A percentile compares a stretch with the other conserved stretches of the same genome.
Conservation (phyloP, 169 alveolate genomes). For the Theileria parva region DNA sequence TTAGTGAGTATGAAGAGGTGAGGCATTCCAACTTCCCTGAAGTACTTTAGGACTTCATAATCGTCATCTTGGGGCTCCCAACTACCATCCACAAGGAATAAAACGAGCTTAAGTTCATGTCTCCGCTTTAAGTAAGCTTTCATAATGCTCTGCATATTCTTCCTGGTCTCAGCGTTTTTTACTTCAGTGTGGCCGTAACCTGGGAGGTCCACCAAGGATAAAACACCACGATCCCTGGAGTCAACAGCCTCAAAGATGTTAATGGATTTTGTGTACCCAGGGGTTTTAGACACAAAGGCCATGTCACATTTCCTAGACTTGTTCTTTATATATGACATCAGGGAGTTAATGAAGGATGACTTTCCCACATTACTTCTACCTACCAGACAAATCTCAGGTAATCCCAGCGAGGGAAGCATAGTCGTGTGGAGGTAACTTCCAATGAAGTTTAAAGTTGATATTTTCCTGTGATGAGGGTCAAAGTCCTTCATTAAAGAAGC, state of each 20-base stretch:
- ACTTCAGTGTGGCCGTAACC: conserved; percentile 62
- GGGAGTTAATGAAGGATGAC: conserved; percentile 64
- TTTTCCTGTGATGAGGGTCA: conserved; percentile 6
- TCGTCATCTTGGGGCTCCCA: conserved; percentile 39
- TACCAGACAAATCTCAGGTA: conserved; percentile 64
- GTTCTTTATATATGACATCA: conserved; percentile 56
- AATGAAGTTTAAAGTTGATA: conserved; percentile 49
- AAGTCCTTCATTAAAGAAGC: conserved; percentile 38
- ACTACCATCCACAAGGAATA: conserved; percentile 63
- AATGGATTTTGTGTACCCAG: conserved; percentile 67
- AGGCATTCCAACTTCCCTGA: conserved; percentile 33
- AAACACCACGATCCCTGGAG: conserved; percentile 47
- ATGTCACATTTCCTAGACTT: conserved; percentile 46
- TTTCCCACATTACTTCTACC: conserved; percentile 69
- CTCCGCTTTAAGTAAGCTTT: conserved; percentile 64
- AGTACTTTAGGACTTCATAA: conserved; percentile 24
- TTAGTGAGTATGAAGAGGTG: conserved; percentile 48
- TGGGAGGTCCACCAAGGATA: conserved; percentile 60
- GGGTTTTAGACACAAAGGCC: conserved; percentile 66
- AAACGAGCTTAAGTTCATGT: conserved; percentile 54
- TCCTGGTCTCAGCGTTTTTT: conserved; percentile 52
- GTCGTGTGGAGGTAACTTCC: conserved; percentile 69
- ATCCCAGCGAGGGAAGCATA: conserved; percentile 31
- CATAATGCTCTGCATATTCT: conserved; percentile 57
- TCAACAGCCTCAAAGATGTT: conserved; percentile 66